Conservation (phyloP, 768 basidiomycete genomes). For the Paxillus ammoniavirescens region DNA sequence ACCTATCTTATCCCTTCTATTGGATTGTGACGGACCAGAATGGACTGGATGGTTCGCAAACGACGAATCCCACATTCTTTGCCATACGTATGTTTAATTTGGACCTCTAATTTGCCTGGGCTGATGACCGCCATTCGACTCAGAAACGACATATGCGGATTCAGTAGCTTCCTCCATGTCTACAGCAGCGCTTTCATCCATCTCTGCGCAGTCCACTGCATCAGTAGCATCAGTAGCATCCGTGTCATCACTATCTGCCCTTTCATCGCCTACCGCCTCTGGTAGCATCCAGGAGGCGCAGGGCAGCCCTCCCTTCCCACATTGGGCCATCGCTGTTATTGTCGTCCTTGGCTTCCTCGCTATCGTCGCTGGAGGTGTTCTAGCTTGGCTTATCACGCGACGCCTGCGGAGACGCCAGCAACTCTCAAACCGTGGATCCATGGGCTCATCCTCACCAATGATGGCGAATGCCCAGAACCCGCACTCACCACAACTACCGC, state of each 20-base stretch:
- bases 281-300: slow-evolving; percentile 47
- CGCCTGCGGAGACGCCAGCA: slow-evolving; percentile 54
- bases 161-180: slow-evolving; percentile 60
- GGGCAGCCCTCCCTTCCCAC: slow-evolving; percentile 56
- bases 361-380: slow-evolving; percentile 63
- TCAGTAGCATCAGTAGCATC: slow-evolving; percentile 41
- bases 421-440: slow-evolving; percentile 64
- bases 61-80: slow-evolving; percentile 69
- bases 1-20: slow-evolving; percentile 67
- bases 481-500: slow-evolving; percentile 45
- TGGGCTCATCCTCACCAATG: slow-evolving; percentile 82
- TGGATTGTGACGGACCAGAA: slow-evolving; percentile 71
- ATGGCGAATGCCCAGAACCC: slow-evolving; percentile 58
- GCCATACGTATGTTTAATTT: slow-evolving; percentile 70
- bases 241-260: slow-evolving; percentile 21
- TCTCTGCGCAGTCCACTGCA: slow-evolving; percentile 37
- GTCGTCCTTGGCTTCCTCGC: slow-evolving; percentile 84
- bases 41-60: slow-evolving; percentile 55
- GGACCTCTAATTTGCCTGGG: not conserved
- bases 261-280: slow-evolving; percentile 16
- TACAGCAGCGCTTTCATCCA: slow-evolving; percentile 30
- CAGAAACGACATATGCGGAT: slow-evolving; percentile 78
- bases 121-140: slow-evolving; percentile 6
- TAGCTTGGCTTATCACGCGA: slow-evolving; percentile 72
- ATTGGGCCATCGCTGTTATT: slow-evolving; percentile 91